Evolutionary conservation across 495 filamentous ascomycete genomes (phyloP).

Genomic region (Saxophila tyrrhenica): DNA sequence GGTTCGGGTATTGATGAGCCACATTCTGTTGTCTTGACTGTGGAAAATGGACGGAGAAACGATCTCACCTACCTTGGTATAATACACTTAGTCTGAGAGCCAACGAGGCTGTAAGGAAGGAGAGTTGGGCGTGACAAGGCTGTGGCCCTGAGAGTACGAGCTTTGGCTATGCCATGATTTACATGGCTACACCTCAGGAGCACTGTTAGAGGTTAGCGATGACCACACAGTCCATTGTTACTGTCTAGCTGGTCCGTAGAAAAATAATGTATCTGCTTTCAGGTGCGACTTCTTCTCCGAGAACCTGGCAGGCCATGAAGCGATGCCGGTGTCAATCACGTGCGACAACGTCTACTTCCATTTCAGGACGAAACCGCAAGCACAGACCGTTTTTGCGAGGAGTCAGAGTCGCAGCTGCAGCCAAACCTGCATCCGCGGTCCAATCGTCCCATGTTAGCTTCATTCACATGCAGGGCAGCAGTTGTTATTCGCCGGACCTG

Average conservation of each 20-base stretch:
- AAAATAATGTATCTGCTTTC: no score
- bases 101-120: background rate
- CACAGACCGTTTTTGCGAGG: background rate
- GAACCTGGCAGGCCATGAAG: no score
- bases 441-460: conserved; percentile 4
- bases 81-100: no score
- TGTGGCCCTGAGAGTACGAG: background rate
- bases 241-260: no score
- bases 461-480: background rate
- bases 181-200: no score
- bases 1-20: background rate
- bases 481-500: conserved; percentile 8
- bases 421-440: background rate
- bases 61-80: no score
- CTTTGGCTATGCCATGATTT: no score
- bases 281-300: no score
- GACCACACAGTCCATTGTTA: no score
- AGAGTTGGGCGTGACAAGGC: background rate
- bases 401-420: background rate
- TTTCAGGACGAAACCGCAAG: background rate
- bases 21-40: background rate
- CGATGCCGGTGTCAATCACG: no score
- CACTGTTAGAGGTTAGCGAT: no score
- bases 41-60: no score
- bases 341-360: background rate